Evolutionary conservation across 345 rosid genomes (phyloP), one percentile per base, ranked within the genome.

Genomic region (Linum usitatissimum): DNA sequence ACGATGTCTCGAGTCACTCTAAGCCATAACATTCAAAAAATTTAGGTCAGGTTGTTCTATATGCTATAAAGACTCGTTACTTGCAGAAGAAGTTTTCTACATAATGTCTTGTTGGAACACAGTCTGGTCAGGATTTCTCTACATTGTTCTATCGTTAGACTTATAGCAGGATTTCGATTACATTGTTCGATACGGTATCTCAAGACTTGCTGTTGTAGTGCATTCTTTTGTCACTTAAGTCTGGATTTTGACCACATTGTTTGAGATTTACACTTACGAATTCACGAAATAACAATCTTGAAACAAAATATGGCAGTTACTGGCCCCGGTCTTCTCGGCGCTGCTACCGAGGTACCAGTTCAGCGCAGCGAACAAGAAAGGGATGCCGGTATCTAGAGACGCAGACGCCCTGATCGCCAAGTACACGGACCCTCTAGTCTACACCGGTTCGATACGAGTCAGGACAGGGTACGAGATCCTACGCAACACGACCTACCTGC

Each of bases 381-480:
- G 76, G 28, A 55, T 54, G 66, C 65, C 62, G 12, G 76, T 72
- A 17, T 72, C 71, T 30, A 65, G 76, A 17, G 76, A 72, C 34
- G 71, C 76, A 0, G 71, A 67, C 36, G 76, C 76, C 64, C 64
- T 72, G 15, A 30, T 68, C 18, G 72, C 76, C 5, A 72, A 72
- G 42, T 72, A 72, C 57, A 67, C 76, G 1, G 76, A 72, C 21
- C 76, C 76, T 19, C 56, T 72, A 3, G 76, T 72, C 40, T 72
- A 72, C 66, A 72, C 72, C 0, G 76, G 76, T 15, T 30, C 71
- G 21, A 49, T 72, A 53, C 67, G 76, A 65, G 57, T 64, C 9
- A 64, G 68, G 42, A 72, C 76, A 39, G 76, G 76, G n/a, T 68
- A 72, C 34, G 76, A 72, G 42, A 72, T 72, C 55, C 76, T 72